These are phyloP conservation scores for Aechmea fasciata DNA, from an alignment of 176 grass and related monocot genomes.

Conservation along the genomic window DNA sequence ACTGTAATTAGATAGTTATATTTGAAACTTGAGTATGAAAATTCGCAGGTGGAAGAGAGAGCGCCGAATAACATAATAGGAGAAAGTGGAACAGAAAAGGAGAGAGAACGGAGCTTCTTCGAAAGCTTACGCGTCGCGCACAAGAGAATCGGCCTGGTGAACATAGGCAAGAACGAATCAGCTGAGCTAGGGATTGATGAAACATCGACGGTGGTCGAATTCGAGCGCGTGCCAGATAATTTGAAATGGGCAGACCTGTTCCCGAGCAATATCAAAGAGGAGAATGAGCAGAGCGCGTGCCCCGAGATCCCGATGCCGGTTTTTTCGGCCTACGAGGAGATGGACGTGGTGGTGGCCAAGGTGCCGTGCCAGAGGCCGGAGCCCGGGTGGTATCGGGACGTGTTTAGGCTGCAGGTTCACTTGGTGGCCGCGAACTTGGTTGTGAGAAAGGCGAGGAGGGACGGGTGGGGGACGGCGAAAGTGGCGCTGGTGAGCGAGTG, in stretches of 20 bases:
- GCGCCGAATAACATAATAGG: too few relatives aligned
- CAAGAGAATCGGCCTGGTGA: not conserved
- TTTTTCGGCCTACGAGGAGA: conserved; percentile 10
- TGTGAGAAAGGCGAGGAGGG: conserved; percentile 28
- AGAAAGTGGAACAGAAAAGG: not conserved
- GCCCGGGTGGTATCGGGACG: conserved; percentile 52
- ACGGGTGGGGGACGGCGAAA: conserved; percentile 21
- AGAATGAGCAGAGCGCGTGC: not conserved
- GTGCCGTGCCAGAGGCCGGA: conserved; percentile 48
- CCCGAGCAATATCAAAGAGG: not conserved
- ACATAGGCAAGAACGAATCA: not conserved
- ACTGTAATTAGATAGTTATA: too few relatives aligned
- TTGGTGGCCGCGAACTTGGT: conserved; percentile 48
- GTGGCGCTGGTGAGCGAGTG: conserved; percentile 58
- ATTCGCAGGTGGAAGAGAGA: too few relatives aligned
- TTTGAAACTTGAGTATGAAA: too few relatives aligned
- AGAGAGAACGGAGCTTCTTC: conserved; percentile 42
- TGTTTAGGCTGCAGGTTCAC: conserved; percentile 81
- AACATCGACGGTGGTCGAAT: not conserved
- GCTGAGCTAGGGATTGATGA: not conserved
- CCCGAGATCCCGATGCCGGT: not conserved
- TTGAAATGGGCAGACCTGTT: not conserved
- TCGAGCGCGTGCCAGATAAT: not conserved
- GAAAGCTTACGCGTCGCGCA: not conserved
- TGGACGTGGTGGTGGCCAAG: conserved; percentile 62